These are phyloP conservation scores for Euphorbia tirucalli DNA, from an alignment of 345 rosid species.

Conservation along the genomic window DNA sequence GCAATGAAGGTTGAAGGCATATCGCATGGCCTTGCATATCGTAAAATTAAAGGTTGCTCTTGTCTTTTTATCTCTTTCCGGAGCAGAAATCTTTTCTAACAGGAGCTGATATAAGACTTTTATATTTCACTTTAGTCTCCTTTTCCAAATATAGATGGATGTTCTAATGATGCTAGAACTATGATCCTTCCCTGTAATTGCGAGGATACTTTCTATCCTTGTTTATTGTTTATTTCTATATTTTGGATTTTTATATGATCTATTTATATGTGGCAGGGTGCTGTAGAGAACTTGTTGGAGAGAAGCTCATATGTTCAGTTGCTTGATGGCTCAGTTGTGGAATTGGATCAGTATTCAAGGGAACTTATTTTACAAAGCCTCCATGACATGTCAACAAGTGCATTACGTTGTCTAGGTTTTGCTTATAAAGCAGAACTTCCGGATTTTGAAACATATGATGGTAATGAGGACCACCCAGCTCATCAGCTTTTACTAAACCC, in stretches of 20 bases:
- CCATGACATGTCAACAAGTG: constrained; percentile 62
- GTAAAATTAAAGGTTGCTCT: background rate
- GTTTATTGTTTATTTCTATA: background rate
- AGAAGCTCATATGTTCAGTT: constrained; percentile 75
- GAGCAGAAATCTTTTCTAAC: background rate
- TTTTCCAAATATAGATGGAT: background rate
- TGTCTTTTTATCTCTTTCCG: background rate
- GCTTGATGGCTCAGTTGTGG: constrained; percentile 62
- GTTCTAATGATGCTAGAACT: background rate
- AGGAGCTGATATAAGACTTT: background rate
- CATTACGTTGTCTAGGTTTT: constrained; percentile 88
- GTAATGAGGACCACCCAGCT: constrained; percentile 90
- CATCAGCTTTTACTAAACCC: constrained; percentile 78
- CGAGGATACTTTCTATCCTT: background rate
- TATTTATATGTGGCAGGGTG: constrained; percentile 62
- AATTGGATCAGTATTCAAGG: constrained; percentile 59
- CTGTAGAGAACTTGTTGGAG: constrained; percentile 85
- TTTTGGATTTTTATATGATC: background rate
- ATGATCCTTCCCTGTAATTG: background rate
- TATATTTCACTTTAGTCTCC: background rate
- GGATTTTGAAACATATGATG: constrained; percentile 69
- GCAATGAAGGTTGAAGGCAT: background rate
- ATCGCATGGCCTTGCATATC: background rate
- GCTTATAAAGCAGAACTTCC: constrained; percentile 60
- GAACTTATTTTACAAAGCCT: constrained; percentile 60